Evolutionary conservation across 2,329 filamentous ascomycete species (phyloP).

Genomic region (Epichloe uncinata): DNA sequence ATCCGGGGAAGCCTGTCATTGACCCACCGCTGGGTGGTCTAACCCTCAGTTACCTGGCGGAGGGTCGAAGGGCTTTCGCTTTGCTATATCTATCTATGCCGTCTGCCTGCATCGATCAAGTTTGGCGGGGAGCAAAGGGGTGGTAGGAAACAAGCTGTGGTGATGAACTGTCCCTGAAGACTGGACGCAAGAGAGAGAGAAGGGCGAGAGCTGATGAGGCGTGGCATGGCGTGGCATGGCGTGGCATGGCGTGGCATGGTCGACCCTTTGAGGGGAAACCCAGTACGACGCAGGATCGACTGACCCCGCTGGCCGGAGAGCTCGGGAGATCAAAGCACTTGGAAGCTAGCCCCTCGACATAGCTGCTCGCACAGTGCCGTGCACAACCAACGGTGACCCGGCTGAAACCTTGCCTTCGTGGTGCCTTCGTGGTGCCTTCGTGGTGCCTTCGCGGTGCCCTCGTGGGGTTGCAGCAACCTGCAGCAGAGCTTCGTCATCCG

Average conservation of each 20-base stretch:
- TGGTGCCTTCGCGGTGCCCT: background rate
- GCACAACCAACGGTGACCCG: background rate
- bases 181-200: background rate
- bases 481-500: background rate
- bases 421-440: background rate
- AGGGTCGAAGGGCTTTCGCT: background rate
- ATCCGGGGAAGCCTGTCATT: constrained; percentile 14
- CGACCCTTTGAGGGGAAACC: background rate
- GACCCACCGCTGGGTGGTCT: constrained; percentile 7
- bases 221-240: background rate
- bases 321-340: too few relatives aligned
- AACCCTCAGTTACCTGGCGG: background rate
- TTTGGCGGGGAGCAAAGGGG: background rate
- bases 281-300: background rate
- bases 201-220: background rate
- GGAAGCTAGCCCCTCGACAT: too few relatives aligned
- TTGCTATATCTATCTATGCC: background rate
- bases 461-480: background rate
- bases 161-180: background rate
- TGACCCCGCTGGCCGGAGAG: background rate
- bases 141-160: background rate
- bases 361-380: constrained; percentile 1
- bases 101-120: background rate
- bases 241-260: background rate
- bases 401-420: constrained; percentile 1